Conservation (phyloP, 306 rosid species). For the Pterocarpus macrocarpus region DNA sequence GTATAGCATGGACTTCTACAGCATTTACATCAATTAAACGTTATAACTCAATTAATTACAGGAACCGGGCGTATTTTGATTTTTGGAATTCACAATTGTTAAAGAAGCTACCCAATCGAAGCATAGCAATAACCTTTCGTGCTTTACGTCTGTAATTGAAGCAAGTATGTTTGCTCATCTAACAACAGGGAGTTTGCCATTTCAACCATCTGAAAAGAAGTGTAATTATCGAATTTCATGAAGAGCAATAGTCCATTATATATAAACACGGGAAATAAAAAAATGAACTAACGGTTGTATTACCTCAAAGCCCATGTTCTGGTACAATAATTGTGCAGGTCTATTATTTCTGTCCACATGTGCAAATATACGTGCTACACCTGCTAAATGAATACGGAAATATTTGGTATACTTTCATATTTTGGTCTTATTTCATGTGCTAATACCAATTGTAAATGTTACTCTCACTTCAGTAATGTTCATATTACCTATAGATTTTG, state of each 20-base stretch:
- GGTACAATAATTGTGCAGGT: slow-evolving; percentile 62
- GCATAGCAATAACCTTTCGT: not conserved
- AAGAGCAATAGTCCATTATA: not conserved
- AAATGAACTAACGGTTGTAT: slow-evolving; percentile 4
- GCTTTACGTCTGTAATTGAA: slow-evolving; percentile 52
- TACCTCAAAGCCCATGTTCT: slow-evolving; percentile 85
- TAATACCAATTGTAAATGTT: not conserved
- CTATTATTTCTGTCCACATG: slow-evolving; percentile 69
- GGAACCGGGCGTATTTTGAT: not conserved
- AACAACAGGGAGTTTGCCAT: slow-evolving; percentile 58
- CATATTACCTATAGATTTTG: slow-evolving; percentile 63
- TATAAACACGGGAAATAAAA: not conserved
- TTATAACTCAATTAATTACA: not conserved
- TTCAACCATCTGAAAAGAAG: slow-evolving; percentile 63
- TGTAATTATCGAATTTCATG: slow-evolving; percentile 41
- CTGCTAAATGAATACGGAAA: slow-evolving; percentile 44
- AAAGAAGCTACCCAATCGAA: not conserved
- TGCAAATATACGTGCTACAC: slow-evolving; percentile 63
- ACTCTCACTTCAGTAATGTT: slow-evolving; percentile 30
- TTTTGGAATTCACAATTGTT: not conserved
- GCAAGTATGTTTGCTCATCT: slow-evolving; percentile 60
- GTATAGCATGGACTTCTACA: slow-evolving; percentile 8
- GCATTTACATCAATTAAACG: slow-evolving; percentile 18
- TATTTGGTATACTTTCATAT: not conserved
- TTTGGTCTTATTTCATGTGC: not conserved